Evolutionary conservation across 768 basidiomycete genomes (phyloP).

Genomic region (Amanita subjunquillea): DNA sequence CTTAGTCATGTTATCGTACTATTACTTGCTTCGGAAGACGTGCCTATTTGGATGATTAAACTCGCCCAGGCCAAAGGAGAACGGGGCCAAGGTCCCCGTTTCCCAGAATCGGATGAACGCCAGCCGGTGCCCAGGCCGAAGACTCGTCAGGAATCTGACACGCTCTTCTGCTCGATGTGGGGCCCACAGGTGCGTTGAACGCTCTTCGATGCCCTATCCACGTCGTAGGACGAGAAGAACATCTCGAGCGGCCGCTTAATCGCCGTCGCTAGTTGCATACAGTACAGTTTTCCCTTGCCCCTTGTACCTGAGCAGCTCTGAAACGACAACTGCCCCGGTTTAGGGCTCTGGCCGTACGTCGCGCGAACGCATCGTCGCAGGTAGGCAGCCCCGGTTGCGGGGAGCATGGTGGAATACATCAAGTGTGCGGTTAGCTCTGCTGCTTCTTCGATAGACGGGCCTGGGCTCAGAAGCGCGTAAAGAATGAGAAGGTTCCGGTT

Average conservation of each 20-base stretch:
- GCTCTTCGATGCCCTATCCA: constrained; percentile 18
- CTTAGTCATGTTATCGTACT: background rate
- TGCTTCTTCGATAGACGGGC: constrained; percentile 28
- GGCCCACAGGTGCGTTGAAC: constrained; percentile 22
- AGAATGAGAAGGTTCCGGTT: constrained; percentile 16
- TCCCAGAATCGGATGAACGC: constrained; percentile 25
- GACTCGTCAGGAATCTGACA: constrained; percentile 26
- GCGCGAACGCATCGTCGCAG: constrained; percentile 22
- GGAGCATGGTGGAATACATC: constrained; percentile 31
- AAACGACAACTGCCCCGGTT: constrained; percentile 27
- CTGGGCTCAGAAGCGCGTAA: constrained; percentile 16
- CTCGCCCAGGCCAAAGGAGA: constrained; percentile 19
- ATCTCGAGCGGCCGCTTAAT: constrained; percentile 28
- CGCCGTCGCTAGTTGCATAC: constrained; percentile 25
- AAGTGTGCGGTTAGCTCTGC: constrained; percentile 30
- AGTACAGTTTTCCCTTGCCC: constrained; percentile 23
- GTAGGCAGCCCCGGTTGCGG: constrained; percentile 23
- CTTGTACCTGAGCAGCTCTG: constrained; percentile 21
- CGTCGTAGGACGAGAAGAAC: constrained; percentile 22
- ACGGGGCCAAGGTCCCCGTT: constrained; percentile 29
- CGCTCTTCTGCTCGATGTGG: constrained; percentile 28
- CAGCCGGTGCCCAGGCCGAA: constrained; percentile 31
- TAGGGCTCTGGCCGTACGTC: constrained; percentile 22
- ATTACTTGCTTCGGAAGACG: background rate
- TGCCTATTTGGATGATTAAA: constrained; percentile 31